phyloP scores from a whole-genome alignment of 1,284 basidiomycete species.

The Apiotrichum gamsii region DNA sequence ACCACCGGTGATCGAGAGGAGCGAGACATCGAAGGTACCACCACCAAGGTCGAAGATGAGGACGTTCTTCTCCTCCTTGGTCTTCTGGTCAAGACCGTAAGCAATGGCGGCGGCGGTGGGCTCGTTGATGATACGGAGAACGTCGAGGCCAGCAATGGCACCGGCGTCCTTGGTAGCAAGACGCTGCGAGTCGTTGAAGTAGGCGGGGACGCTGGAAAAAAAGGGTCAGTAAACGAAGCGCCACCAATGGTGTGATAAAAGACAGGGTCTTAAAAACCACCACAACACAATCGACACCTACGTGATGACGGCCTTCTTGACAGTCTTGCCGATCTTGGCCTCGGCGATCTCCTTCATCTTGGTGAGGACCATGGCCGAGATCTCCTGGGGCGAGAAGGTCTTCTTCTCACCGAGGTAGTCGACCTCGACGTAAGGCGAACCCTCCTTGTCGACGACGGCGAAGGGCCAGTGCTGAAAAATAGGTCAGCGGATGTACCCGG shows the following conservation, averaged over 20 bases:
- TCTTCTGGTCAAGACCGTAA: slow-evolving; percentile 93
- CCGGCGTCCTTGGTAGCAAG: slow-evolving; percentile 99
- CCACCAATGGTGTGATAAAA: too few relatives aligned
- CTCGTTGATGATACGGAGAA: slow-evolving; percentile 98
- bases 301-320: slow-evolving; percentile 96
- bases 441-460: slow-evolving; percentile 71
- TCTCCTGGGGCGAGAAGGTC: slow-evolving; percentile 52
- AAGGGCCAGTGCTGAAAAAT: slow-evolving; percentile 75
- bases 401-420: slow-evolving; percentile 87
- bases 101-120: slow-evolving; percentile 93
- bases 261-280: too few relatives aligned
- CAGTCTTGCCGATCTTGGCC: slow-evolving; percentile 92
- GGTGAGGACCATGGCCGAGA: slow-evolving; percentile 82
- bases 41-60: slow-evolving; percentile 98
- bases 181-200: slow-evolving; percentile 99
- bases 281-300: too few relatives aligned
- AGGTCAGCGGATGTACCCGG: too few relatives aligned
- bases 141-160: slow-evolving; percentile 88
- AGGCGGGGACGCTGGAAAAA: slow-evolving; percentile 76
- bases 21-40: slow-evolving; percentile 97
- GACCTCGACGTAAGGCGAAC: slow-evolving; percentile 84
- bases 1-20: slow-evolving; percentile 92
- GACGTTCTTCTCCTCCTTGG: slow-evolving; percentile 85
- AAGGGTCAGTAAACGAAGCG: not conserved
- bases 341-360: slow-evolving; percentile 99